A percentile compares a stretch with the other conserved stretches of the same genome.
phyloP scores from a whole-genome alignment of 805 yeast genomes.

The Spathaspora arborariae region DNA sequence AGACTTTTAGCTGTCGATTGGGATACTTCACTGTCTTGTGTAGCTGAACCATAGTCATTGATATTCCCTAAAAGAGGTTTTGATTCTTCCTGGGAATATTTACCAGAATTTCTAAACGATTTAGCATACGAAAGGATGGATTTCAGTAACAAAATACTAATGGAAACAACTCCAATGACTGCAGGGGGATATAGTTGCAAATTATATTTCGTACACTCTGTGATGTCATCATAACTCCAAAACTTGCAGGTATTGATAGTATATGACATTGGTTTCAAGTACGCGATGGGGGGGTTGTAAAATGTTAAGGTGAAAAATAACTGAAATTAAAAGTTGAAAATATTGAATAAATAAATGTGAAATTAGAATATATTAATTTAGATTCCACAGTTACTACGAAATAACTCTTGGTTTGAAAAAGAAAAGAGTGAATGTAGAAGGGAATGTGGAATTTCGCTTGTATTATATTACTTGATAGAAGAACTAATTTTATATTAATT shows the following conservation, averaged over 20 bases:
- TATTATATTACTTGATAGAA: too few species aligned
- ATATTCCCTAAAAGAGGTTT: constrained; percentile 32
- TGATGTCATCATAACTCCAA: constrained; percentile 64
- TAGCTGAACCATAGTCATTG: constrained; percentile 30
- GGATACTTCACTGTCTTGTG: constrained; percentile 1
- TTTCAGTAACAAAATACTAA: constrained; percentile 21
- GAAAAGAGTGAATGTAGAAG: background rate
- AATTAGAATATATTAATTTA: too few species aligned
- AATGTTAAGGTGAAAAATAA: background rate
- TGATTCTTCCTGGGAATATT: constrained; percentile 20
- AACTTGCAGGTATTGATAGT: constrained; percentile 2
- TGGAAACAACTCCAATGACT: constrained; percentile 25
- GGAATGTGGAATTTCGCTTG: background rate
- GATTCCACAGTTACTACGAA: background rate
- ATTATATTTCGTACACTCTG: constrained; percentile 45
- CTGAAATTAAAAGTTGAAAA: background rate
- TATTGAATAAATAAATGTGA: too few species aligned
- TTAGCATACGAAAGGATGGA: constrained; percentile 13
- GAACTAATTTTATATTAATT: too few species aligned
- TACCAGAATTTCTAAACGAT: constrained; percentile 2
- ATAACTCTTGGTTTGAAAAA: background rate
- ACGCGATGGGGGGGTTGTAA: background rate
- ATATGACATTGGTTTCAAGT: background rate
- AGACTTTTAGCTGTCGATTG: constrained; percentile 38
- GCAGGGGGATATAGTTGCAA: constrained; percentile 34